Percentiles rank a stretch among this genome's conserved stretches.
Conservation (phyloP, 2,329 filamentous ascomycete genomes). For the Neopestalotiopsis rosae region DNA sequence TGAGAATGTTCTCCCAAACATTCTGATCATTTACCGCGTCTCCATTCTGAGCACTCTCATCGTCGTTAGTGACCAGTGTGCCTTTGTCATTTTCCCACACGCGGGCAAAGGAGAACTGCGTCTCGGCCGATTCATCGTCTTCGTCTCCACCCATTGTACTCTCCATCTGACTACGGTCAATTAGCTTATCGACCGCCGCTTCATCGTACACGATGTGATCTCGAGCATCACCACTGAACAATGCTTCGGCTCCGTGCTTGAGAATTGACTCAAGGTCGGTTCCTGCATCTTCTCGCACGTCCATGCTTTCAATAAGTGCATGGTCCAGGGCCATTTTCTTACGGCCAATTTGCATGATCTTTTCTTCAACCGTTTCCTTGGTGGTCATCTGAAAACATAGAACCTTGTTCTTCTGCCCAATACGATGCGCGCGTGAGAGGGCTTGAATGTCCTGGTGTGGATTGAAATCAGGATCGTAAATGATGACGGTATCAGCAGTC, state of each 20-base stretch:
- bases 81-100: conserved; percentile 89
- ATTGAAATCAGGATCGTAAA: conserved; percentile 96
- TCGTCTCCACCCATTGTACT: conserved; percentile 70
- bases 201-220: conserved; percentile 82
- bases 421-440: conserved; percentile 90
- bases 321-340: conserved; percentile 97
- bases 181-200: conserved; percentile 81
- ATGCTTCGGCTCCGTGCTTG: conserved; percentile 81
- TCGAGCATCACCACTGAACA: conserved; percentile 79
- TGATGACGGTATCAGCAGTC: conserved; percentile 96
- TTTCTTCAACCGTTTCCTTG: conserved; percentile 86
- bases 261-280: conserved; percentile 87
- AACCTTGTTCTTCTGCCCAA: conserved; percentile 95
- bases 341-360: conserved; percentile 93
- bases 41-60: conserved; percentile 55
- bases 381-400: conserved; percentile 95
- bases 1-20: conserved; percentile 90
- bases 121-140: conserved; percentile 70
- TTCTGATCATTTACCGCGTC: conserved; percentile 64
- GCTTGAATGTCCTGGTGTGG: conserved; percentile 98
- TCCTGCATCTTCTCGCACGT: conserved; percentile 77
- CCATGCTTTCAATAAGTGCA: conserved; percentile 91
- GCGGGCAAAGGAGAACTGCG: conserved; percentile 86
- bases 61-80: conserved; percentile 67
- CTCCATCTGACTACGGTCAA: conserved; percentile 86